Conservation (phyloP, 352 stramenopile species). For the Phytophthora podocarpi region DNA sequence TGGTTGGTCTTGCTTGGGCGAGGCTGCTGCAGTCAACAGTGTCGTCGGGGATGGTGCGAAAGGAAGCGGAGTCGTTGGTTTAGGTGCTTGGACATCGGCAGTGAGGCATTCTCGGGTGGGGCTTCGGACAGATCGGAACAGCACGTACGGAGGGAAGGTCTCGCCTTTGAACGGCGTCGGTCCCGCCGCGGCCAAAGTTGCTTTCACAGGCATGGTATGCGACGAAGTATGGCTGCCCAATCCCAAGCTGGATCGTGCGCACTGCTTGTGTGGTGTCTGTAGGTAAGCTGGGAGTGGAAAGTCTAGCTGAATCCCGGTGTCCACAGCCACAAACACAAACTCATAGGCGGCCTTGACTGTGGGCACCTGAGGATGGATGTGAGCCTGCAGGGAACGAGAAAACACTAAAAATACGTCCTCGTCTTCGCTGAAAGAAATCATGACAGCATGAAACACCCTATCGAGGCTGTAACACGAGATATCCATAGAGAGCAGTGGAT, state of each 20-base stretch:
- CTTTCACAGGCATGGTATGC: slow-evolving; percentile 29
- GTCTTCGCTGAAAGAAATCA: slow-evolving; percentile 8
- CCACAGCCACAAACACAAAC: no score
- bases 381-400: neutral
- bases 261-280: neutral
- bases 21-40: slow-evolving; percentile 7
- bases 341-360: no score
- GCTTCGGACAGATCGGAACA: slow-evolving; percentile 31
- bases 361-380: no score
- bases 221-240: slow-evolving; percentile 1
- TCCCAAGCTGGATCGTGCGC: slow-evolving; percentile 15
- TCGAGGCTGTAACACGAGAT: slow-evolving; percentile 6
- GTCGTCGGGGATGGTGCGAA: neutral
- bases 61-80: neutral
- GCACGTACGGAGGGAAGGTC: slow-evolving; percentile 61
- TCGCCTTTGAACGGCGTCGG: slow-evolving; percentile 67
- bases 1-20: slow-evolving; percentile 4
- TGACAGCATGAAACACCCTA: neutral
- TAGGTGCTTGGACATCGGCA: neutral
- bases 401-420: slow-evolving; percentile 24
- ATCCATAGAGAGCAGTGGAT: neutral
- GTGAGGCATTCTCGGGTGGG: slow-evolving; percentile 5
- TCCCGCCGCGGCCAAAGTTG: neutral
- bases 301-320: no score
- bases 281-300: no score